Evolutionary conservation across 306 rosid species (phyloP).

Genomic region (Senna siamea): DNA sequence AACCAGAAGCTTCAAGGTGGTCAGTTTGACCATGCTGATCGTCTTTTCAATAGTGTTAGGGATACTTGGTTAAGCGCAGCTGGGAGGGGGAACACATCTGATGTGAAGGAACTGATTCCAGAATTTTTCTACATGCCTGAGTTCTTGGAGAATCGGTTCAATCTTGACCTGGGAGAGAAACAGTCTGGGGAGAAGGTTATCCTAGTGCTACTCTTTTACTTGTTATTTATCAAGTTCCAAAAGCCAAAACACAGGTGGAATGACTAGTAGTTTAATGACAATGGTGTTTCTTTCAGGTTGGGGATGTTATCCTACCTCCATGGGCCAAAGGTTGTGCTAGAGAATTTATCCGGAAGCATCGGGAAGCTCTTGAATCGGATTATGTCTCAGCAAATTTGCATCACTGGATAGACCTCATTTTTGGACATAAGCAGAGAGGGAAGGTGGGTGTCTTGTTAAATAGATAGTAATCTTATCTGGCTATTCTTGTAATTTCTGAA

Average conservation of each 20-base stretch:
- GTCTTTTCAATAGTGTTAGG: conserved; percentile 92
- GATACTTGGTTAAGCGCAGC: conserved; percentile 99
- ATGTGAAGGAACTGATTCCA: conserved; percentile 98
- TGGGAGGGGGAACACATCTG: conserved; percentile 98
- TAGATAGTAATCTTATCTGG: conserved; percentile 22
- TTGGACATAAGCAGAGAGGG: conserved; percentile 98
- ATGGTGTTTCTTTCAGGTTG: conserved; percentile 66
- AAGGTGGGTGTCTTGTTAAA: conserved; percentile 64
- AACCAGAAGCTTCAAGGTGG: conserved; percentile 99
- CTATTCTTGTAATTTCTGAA: conserved; percentile 3
- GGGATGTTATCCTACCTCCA: conserved; percentile 86
- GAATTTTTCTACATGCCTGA: conserved; percentile 99
- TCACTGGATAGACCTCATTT: conserved; percentile 98
- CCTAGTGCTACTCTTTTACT: conserved; percentile 17
- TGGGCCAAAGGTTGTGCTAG: conserved; percentile 96
- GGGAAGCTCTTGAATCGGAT: conserved; percentile 98
- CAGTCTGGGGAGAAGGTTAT: conserved; percentile 99
- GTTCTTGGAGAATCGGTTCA: conserved; percentile 83
- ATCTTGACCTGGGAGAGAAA: conserved; percentile 99
- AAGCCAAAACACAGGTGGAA: conserved; percentile 23
- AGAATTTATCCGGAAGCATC: conserved; percentile 93
- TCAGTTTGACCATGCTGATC: conserved; percentile 99
- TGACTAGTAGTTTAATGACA: conserved; percentile 31
- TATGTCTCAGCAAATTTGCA: conserved; percentile 92
- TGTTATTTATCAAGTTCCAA: conserved; percentile 29